Percentiles rank a stretch among this genome's conserved stretches.
Conservation (phyloP, 2,329 filamentous ascomycete species). For the Aspergillus neotritici region DNA sequence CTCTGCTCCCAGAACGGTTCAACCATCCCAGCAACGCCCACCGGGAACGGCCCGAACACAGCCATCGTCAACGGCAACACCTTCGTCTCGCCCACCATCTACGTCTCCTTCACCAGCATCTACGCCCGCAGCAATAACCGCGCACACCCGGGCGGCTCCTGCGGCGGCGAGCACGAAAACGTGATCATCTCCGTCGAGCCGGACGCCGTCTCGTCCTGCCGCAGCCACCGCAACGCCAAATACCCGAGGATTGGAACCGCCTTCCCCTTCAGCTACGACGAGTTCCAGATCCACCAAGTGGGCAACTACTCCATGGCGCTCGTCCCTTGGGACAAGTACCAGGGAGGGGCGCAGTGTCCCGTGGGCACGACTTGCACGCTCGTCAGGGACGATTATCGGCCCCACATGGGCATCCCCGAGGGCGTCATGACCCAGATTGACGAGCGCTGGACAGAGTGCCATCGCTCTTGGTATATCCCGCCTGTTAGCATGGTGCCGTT, state of each 20-base stretch:
- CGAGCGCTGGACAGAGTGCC: conserved; percentile 13
- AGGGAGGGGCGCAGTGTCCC: conserved; percentile 16
- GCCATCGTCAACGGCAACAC: conserved; percentile 16
- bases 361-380: conserved; percentile 12
- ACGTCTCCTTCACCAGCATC: conserved; percentile 20
- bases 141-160: conserved; percentile 12
- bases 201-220: conserved; percentile 11
- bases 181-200: conserved; percentile 16
- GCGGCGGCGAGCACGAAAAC: conserved; percentile 15
- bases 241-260: conserved; percentile 17
- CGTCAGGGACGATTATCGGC: conserved; percentile 19
- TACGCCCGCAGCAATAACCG: conserved; percentile 19
- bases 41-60: conserved; percentile 13
- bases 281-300: conserved; percentile 15
- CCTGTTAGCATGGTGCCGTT: conserved; percentile 17
- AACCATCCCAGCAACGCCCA: conserved; percentile 13
- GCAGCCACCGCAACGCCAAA: conserved; percentile 18
- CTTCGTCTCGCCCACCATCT: conserved; percentile 17
- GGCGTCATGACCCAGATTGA: conserved; percentile 15
- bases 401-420: conserved; percentile 17
- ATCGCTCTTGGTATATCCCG: conserved; percentile 19
- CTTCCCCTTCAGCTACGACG: conserved; percentile 20
- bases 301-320: conserved; percentile 16
- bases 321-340: conserved; percentile 19
- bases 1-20: conserved; percentile 18